Evolutionary conservation across 2,329 filamentous ascomycete species (phyloP).

Genomic region (Paraphoma chrysanthemicola): DNA sequence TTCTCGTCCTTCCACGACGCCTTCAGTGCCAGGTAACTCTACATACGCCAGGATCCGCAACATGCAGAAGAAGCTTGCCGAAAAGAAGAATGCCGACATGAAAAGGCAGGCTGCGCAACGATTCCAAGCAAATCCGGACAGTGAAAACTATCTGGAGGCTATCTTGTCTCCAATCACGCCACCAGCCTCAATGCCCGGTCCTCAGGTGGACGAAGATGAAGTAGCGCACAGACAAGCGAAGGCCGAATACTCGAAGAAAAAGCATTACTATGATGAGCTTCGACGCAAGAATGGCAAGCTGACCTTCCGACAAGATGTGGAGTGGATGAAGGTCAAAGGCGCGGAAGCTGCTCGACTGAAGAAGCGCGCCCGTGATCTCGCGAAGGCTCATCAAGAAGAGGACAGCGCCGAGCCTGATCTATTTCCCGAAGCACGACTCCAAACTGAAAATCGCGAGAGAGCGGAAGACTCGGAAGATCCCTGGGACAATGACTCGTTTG

Average conservation of each 20-base stretch:
- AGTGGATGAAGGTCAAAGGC: conserved; percentile 33
- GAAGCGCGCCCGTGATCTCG: conserved; percentile 25
- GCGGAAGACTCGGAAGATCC: conserved; percentile 9
- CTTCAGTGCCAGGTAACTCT: background rate
- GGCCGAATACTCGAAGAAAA: conserved; percentile 24
- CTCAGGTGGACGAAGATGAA: conserved; percentile 8
- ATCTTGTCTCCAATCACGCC: conserved; percentile 7
- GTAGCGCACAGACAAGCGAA: conserved; percentile 14
- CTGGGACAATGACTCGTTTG: background rate
- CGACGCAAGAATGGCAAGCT: conserved; percentile 20
- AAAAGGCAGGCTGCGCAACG: conserved; percentile 1
- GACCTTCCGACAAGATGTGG: conserved; percentile 32
- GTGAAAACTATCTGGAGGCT: conserved; percentile 22
- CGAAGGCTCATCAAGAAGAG: conserved; percentile 12
- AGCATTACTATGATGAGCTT: conserved; percentile 28
- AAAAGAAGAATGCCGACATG: conserved; percentile 5
- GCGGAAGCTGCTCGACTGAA: conserved; percentile 24
- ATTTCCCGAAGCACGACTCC: conserved; percentile 11
- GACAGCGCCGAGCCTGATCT: conserved; percentile 11
- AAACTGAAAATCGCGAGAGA: conserved; percentile 4
- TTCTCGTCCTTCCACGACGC: background rate
- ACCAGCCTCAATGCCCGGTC: background rate
- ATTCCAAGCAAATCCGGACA: conserved; percentile 2
- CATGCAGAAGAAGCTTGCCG: conserved; percentile 12
- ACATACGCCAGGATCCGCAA: conserved; percentile 14